A percentile compares a stretch with the other conserved stretches of the same genome.
These are phyloP conservation scores for Sporothrix brasiliensis DNA, from an alignment of 2,329 filamentous ascomycete genomes.

Conservation along the genomic window DNA sequence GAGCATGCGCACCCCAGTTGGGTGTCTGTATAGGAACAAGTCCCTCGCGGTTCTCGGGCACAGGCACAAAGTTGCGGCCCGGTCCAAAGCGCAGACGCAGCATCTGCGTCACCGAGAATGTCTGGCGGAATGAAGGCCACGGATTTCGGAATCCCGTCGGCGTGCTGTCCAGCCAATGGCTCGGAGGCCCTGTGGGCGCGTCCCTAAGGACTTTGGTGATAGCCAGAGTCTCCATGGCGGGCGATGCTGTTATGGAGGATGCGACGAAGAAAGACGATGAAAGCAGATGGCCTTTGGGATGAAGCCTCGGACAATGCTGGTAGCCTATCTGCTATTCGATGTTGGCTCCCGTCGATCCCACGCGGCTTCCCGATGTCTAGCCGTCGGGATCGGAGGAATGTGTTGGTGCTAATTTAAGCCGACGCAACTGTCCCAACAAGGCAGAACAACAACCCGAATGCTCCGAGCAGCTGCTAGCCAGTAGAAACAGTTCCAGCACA, in stretches of 20 bases:
- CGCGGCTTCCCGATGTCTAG: background rate
- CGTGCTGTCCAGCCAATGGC: constrained; percentile 31
- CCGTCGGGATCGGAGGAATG: constrained; percentile 6
- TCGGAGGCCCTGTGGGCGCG: constrained; percentile 1
- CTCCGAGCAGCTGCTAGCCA: background rate
- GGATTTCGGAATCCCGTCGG: constrained; percentile 31
- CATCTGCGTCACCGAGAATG: background rate
- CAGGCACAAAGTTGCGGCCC: constrained; percentile 28
- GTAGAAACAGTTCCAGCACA: background rate
- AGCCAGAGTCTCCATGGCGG: constrained; percentile 1
- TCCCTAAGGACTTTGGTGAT: constrained; percentile 14
- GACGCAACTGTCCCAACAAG: background rate
- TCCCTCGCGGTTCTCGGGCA: constrained; percentile 24
- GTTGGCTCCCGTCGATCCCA: background rate
- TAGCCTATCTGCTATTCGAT: background rate
- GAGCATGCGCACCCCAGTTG: constrained; percentile 23
- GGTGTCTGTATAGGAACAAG: constrained; percentile 26
- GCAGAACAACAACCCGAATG: background rate
- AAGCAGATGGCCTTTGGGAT: background rate
- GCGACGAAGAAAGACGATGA: background rate
- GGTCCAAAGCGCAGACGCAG: constrained; percentile 21
- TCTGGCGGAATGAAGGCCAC: constrained; percentile 30
- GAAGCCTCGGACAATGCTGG: background rate
- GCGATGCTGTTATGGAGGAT: background rate
- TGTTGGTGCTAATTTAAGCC: constrained; percentile 4